Evolutionary conservation across 2,329 filamentous ascomycete genomes (phyloP).

Genomic region (Alternaria ethzedia): DNA sequence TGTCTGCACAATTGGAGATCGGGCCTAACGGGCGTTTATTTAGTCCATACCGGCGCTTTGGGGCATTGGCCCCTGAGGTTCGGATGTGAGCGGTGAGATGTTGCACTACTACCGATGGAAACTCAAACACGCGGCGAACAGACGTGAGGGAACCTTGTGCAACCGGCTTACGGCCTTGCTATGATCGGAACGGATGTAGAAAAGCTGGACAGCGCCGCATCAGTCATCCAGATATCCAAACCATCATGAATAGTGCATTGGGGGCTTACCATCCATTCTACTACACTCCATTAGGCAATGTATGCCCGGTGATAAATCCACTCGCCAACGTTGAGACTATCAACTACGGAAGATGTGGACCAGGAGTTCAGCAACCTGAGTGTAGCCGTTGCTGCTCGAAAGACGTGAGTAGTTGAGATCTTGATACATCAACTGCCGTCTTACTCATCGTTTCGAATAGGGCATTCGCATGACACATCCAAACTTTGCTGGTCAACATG

Average conservation of each 20-base stretch:
- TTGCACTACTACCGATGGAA: background rate
- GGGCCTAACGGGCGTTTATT: background rate
- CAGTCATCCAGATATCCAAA: background rate
- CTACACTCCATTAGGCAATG: background rate
- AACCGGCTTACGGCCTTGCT: background rate
- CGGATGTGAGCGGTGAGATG: background rate
- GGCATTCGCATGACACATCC: background rate
- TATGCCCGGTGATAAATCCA: background rate
- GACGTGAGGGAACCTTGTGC: background rate
- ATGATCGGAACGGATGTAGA: background rate
- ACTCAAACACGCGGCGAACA: background rate
- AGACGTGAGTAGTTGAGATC: background rate
- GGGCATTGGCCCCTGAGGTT: background rate
- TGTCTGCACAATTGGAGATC: background rate
- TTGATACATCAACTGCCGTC: no score
- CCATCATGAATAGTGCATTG: background rate
- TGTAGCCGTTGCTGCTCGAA: background rate
- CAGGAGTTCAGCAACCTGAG: background rate
- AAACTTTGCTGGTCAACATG: background rate
- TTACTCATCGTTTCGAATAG: background rate
- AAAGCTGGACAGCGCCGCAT: background rate
- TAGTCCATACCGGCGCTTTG: background rate
- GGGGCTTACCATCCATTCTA: background rate
- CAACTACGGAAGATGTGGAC: conserved; percentile 2
- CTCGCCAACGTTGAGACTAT: background rate